phyloP scores from a whole-genome alignment of 164 flowering plant genomes.

The Vitis labrusca region DNA sequence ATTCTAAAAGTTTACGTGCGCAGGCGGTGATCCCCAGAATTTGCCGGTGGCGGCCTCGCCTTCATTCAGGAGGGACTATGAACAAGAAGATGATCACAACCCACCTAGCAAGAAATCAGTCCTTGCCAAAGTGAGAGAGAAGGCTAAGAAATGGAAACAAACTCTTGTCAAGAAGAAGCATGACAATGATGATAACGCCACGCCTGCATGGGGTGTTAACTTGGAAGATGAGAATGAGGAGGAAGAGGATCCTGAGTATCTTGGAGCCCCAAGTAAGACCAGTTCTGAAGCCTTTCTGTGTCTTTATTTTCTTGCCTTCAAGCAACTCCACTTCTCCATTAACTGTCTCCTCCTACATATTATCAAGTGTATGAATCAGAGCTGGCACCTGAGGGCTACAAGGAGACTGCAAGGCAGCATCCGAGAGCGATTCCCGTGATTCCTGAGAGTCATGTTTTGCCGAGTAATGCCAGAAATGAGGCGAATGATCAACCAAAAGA shows the following conservation, averaged over 20 bases:
- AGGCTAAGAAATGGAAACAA: constrained; percentile 54
- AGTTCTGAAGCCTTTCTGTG: not conserved
- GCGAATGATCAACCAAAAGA: constrained; percentile 6
- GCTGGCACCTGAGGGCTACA: constrained; percentile 46
- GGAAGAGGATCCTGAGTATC: constrained; percentile 54
- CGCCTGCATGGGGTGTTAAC: constrained; percentile 55
- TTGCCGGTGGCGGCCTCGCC: constrained; percentile 16
- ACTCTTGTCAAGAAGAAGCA: constrained; percentile 56
- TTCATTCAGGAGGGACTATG: constrained; percentile 23
- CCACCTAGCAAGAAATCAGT: constrained; percentile 64
- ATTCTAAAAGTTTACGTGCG: not conserved
- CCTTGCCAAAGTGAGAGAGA: constrained; percentile 66
- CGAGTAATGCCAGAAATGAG: constrained; percentile 12
- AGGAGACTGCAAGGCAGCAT: constrained; percentile 47
- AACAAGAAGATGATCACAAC: constrained; percentile 42
- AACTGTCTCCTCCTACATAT: not conserved
- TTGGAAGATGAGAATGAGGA: constrained; percentile 46
- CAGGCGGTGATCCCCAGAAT: constrained; percentile 15
- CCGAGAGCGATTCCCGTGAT: constrained; percentile 35
- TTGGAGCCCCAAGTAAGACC: constrained; percentile 70
- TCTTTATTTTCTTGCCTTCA: not conserved
- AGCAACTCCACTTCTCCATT: not conserved
- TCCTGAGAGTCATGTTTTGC: constrained; percentile 37
- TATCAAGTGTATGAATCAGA: constrained; percentile 80
- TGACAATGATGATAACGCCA: constrained; percentile 24